Evolutionary conservation across 2,329 filamentous ascomycete genomes (phyloP), one percentile per base, ranked within the genome.

Genomic region (Nemania abortiva): DNA sequence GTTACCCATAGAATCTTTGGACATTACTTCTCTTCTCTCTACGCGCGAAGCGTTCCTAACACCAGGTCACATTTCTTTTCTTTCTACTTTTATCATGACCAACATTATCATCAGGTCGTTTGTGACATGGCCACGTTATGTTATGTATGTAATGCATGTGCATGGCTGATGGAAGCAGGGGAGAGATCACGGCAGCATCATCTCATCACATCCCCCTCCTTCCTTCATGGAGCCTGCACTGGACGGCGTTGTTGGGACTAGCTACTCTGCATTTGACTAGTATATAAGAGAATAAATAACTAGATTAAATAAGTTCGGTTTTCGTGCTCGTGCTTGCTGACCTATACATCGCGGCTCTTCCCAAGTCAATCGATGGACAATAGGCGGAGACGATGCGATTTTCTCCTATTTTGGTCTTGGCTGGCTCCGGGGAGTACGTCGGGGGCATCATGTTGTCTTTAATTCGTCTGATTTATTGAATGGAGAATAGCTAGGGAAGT

Each of bases 91-190:
- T 18, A 9, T 15, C 27, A n/a, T 27, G 54, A 31, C 20, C 45
- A 20, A 15, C 49, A 29, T 29, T 10, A 52, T 18, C 27, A 63
- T 31, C 20, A 31, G 39, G 47, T 24, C 24, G 22, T 54, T 37
- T 29, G 54, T 67, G 65, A 67, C 29, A 59, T 59, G 11, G n/a
- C 29, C 34, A 29, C n/a, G 45, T 47, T 60, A 34, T 58, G 15
- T 54, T 47, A 66, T 63, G 20, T 63, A 65, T 24, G 45, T 65
- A 58, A 64, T 57, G 45, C 39, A n/a, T 47, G 42, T 52, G 37
- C 54, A 61, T 24, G 45, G 54, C n/a, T 27, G 54, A 58, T 59
- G 50, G 37, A 57, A 60, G 2, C 34, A 37, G 20, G 31, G 13
- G 18, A 5, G 7, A 15, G 11, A 10, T 24, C 57, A 37, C n/a